Base-by-base conservation (phyloP, 805 yeast genomes). In the Teunomyces tritomae region DNA sequence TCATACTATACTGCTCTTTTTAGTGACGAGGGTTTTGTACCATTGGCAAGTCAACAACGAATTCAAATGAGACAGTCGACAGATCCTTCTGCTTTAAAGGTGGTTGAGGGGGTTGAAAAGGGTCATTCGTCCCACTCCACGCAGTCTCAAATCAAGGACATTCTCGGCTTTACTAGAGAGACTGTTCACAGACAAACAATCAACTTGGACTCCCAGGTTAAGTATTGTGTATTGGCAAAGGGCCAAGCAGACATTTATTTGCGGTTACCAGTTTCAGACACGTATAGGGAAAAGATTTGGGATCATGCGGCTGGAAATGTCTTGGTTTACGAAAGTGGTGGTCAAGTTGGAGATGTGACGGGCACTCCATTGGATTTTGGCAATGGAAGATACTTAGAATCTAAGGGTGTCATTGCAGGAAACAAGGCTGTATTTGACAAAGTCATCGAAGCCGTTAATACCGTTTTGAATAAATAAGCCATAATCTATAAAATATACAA, bases 221-320 rank as follows among this genome's bases (percentile, higher is more conserved):
- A 94, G 66, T 94, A 94, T 71, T 92, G 98, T 71, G 82, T 91
- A 11, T 76, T 94, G 40, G 84, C 97, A 8, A 78, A 85, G 52
- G 99, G 99, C 30, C 85, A 86, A 47, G 98, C 97, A 3, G 97
- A 94, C 58, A 79, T 94, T 10, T 94, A 95, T 59, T 73, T 94
- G 51, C 83, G 99, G 56, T 70, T 95, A 49, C 99, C 99, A 10
- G 81, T 84, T 40, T 82, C 78, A 54, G 74, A 82, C 44, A 68
- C 78, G 2, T 94, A 91, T 64, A 79, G 88, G 57, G 99, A 94
- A 64, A 94, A 94, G 68, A 90, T 94, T 50, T 94, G 99, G 98
- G 99, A 94, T 68, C 99, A 94, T 65, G 98, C 98, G 14, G 95
- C 97, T 1, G 99, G 99, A 3, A 85, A 87, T 59, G 75, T 92